These are phyloP conservation scores for Globisporangium ultimum DNA, from an alignment of 352 stramenopile species.

Conservation along the genomic window DNA sequence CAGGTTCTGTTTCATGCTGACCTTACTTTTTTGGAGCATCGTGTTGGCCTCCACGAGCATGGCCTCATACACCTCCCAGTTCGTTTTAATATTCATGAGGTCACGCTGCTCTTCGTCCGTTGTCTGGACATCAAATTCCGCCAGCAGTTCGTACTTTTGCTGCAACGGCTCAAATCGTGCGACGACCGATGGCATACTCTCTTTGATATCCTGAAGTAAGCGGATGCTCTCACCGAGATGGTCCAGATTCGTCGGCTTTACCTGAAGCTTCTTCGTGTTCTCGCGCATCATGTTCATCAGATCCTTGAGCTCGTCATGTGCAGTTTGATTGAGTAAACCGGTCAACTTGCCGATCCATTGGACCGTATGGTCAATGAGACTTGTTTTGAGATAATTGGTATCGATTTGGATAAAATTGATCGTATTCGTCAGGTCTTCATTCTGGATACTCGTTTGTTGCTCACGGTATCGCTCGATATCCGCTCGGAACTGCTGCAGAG, in stretches of 20 bases:
- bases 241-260: conserved; percentile 86
- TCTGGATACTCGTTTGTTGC: conserved; percentile 90
- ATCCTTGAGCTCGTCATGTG: conserved; percentile 81
- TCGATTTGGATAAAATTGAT: conserved; percentile 97
- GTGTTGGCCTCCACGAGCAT: conserved; percentile 85
- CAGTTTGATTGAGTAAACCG: conserved; percentile 90
- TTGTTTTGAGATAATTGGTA: conserved; percentile 90
- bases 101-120: conserved; percentile 84
- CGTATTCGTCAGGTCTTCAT: conserved; percentile 89
- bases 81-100: conserved; percentile 55
- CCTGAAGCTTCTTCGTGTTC: conserved; percentile 80
- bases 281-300: conserved; percentile 88
- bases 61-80: conserved; percentile 84
- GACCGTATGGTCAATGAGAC: conserved; percentile 89
- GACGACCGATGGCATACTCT: conserved; percentile 60
- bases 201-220: conserved; percentile 86
- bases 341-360: conserved; percentile 94
- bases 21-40: conserved; percentile 91
- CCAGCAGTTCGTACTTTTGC: conserved; percentile 83
- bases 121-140: conserved; percentile 88
- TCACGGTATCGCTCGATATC: conserved; percentile 92
- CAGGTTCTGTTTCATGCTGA: conserved; percentile 95
- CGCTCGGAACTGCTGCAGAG: conserved; percentile 89
- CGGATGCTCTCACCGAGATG: conserved; percentile 91
- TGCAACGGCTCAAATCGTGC: conserved; percentile 83